Percentiles rank a stretch among this genome's conserved stretches.
phyloP scores from a whole-genome alignment of 768 basidiomycete species.

The Pulveroboletus sp. region DNA sequence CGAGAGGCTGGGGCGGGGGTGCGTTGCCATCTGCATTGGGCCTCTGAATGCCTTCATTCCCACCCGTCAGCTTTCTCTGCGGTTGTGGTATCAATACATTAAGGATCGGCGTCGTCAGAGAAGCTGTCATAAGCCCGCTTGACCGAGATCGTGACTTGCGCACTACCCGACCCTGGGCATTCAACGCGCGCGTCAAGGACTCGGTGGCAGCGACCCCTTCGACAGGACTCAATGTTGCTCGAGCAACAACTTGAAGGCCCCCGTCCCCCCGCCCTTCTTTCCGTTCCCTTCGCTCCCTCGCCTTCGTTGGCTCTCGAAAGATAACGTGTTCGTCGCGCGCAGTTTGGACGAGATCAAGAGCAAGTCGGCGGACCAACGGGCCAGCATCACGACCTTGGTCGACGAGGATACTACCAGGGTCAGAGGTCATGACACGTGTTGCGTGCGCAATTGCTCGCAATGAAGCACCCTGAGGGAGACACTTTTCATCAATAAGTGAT shows the following conservation, averaged over 20 bases:
- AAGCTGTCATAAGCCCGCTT: constrained; percentile 33
- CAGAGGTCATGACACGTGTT: constrained; percentile 82
- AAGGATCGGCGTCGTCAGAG: constrained; percentile 56
- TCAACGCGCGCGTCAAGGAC: constrained; percentile 45
- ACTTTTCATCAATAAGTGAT: constrained; percentile 26
- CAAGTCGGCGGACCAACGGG: constrained; percentile 55
- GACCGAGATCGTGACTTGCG: constrained; percentile 35
- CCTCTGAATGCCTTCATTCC: constrained; percentile 19
- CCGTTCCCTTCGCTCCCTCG: constrained; percentile 44
- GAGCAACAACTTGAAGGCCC: constrained; percentile 30
- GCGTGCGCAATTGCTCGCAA: constrained; percentile 76
- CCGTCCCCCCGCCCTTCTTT: constrained; percentile 27
- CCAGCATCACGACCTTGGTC: constrained; percentile 65
- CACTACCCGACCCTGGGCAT: constrained; percentile 29
- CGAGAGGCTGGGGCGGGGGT: constrained; percentile 17
- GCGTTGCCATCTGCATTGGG: constrained; percentile 11
- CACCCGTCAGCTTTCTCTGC: constrained; percentile 37
- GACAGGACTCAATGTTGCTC: constrained; percentile 41
- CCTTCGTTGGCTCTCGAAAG: constrained; percentile 35
- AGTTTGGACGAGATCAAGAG: constrained; percentile 60
- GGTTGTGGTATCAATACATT: constrained; percentile 54
- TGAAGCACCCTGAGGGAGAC: constrained; percentile 53
- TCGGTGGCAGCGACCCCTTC: constrained; percentile 41
- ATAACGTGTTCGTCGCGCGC: constrained; percentile 60
- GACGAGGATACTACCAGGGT: constrained; percentile 66